Evolutionary conservation across 2,329 filamentous ascomycete species (phyloP).

Genomic region (Ophiostoma quercus): DNA sequence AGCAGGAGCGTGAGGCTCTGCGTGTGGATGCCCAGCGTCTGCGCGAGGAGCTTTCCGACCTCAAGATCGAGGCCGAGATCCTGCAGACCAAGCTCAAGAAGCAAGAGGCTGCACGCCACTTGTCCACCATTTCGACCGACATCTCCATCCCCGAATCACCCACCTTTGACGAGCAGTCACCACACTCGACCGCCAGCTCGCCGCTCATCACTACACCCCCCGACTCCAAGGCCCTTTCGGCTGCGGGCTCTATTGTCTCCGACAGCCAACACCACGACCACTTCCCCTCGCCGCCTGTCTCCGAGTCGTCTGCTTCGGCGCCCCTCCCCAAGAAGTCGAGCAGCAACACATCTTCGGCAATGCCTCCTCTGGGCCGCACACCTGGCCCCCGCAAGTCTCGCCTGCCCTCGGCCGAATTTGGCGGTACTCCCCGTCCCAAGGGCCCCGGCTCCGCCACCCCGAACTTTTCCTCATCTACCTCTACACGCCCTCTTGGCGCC

Average conservation of each 20-base stretch:
- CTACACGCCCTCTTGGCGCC: conserved; percentile 32
- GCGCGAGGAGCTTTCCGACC: conserved; percentile 83
- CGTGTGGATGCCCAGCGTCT: conserved; percentile 88
- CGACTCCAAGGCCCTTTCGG: conserved; percentile 58
- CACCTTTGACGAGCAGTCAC: conserved; percentile 65
- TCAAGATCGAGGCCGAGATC: conserved; percentile 93
- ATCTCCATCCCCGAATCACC: conserved; percentile 63
- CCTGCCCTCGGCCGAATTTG: conserved; percentile 48
- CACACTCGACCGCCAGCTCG: conserved; percentile 81
- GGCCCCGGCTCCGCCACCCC: conserved; percentile 34
- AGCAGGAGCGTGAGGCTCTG: conserved; percentile 83
- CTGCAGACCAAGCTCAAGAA: conserved; percentile 88
- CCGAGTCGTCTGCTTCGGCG: conserved; percentile 75
- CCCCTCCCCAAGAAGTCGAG: conserved; percentile 51
- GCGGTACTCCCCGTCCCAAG: conserved; percentile 49
- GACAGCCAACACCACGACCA: conserved; percentile 75
- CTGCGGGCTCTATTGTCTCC: conserved; percentile 45
- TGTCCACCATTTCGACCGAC: conserved; percentile 57
- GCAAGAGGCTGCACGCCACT: conserved; percentile 42
- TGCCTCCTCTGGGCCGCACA: conserved; percentile 34
- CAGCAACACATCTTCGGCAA: neutral
- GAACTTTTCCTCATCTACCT: conserved; percentile 34
- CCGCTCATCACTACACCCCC: conserved; percentile 86
- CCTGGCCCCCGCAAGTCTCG: conserved; percentile 46
- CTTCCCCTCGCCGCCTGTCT: conserved; percentile 89